phyloP scores from a whole-genome alignment of 805 yeast species.

The Teunomyces lycoperdinae region DNA sequence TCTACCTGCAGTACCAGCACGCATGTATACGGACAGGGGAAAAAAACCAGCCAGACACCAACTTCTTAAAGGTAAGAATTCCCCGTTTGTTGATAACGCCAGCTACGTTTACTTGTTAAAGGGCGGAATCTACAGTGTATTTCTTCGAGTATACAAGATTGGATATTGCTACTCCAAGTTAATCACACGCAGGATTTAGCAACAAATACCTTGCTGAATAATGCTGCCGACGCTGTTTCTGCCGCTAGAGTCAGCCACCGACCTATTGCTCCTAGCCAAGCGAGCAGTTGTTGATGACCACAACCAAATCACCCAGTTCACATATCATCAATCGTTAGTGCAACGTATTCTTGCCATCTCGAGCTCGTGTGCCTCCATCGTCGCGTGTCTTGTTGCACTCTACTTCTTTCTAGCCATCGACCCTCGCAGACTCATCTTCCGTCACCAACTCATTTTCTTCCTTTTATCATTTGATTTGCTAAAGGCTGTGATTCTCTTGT shows the following conservation, averaged over 20 bases:
- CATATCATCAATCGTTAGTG: conserved; percentile 23
- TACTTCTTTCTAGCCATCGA: conserved; percentile 63
- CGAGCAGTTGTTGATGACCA: not conserved
- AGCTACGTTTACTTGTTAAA: not conserved
- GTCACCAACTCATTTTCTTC: conserved; percentile 68
- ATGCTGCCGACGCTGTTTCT: not conserved
- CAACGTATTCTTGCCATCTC: conserved; percentile 38
- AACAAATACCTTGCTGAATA: not conserved
- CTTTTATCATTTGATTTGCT: conserved; percentile 71
- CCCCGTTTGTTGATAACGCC: not conserved
- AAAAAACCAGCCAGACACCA: not conserved
- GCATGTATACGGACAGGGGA: not conserved
- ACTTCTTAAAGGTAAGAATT: not conserved
- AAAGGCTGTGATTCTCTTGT: conserved; percentile 64
- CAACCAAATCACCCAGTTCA: conserved; percentile 29
- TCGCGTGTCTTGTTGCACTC: conserved; percentile 55
- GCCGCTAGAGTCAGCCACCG: not conserved
- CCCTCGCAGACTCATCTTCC: conserved; percentile 57
- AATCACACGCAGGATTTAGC: not conserved
- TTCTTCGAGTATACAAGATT: no score
- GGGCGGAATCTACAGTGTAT: not conserved
- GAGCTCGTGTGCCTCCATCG: conserved; percentile 37
- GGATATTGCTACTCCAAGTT: no score
- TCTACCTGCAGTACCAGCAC: not conserved
- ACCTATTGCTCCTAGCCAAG: not conserved